These are phyloP conservation scores for Decorospora gaudefroyi DNA, from an alignment of 2,329 filamentous ascomycete species.

Conservation along the genomic window DNA sequence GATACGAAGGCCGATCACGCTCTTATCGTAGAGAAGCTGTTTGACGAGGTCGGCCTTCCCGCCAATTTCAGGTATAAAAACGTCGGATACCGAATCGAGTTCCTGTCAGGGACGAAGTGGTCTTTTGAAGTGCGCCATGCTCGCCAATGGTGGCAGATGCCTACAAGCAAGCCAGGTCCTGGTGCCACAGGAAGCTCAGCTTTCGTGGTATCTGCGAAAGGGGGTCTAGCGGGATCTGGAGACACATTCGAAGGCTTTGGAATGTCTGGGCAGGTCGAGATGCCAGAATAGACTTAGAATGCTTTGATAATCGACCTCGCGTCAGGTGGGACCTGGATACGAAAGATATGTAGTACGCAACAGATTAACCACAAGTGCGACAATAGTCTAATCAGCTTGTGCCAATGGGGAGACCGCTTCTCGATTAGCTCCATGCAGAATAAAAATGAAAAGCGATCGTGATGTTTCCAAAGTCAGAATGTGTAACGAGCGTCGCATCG, in stretches of 20 bases:
- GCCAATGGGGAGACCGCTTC: too few relatives aligned
- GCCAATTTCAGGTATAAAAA: conserved; percentile 6
- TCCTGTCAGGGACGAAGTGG: conserved; percentile 5
- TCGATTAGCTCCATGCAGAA: too few relatives aligned
- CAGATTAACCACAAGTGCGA: too few relatives aligned
- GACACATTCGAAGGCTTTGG: conserved; percentile 9
- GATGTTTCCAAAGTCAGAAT: too few relatives aligned
- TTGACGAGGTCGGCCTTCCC: conserved; percentile 4
- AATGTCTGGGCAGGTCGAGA: conserved; percentile 10
- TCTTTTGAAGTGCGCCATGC: conserved; percentile 5
- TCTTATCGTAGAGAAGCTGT: conserved; percentile 2
- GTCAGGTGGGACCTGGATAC: too few relatives aligned
- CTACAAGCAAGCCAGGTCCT: conserved; percentile 7
- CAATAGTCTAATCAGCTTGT: too few relatives aligned
- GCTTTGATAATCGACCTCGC: too few relatives aligned
- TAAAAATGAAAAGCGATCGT: too few relatives aligned
- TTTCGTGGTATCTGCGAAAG: conserved; percentile 5
- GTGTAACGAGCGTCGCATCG: not conserved
- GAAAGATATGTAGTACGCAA: too few relatives aligned
- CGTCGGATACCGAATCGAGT: conserved; percentile 5
- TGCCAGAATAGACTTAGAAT: too few relatives aligned
- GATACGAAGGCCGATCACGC: not conserved
- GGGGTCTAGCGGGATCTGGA: conserved; percentile 4
- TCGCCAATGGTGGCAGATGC: conserved; percentile 4
- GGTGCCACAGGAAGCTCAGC: conserved; percentile 5